Evolutionary conservation across 352 stramenopile genomes (phyloP), one percentile per base, ranked within the genome.

Genomic region (Phytophthora fragariaefolia): DNA sequence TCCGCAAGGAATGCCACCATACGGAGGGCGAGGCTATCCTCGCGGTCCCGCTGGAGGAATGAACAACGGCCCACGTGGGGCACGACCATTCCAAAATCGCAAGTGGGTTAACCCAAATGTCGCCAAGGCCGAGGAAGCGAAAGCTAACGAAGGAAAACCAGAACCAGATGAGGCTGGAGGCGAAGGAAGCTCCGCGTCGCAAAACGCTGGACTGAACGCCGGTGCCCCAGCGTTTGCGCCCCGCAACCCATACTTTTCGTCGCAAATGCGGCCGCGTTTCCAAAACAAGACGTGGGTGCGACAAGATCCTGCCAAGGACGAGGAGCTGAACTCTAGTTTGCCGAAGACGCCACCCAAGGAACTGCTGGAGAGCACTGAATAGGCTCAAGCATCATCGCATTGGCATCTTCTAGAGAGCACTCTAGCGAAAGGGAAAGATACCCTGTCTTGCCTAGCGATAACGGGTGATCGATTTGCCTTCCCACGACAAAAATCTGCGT

Each of bases 251-350:
- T 92, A 81, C 74, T 90, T 74, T 71, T 67, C 76, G 24, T 81
- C 79, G 51, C 82, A 91, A 51, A 91, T 91, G 80, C 83, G 87
- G 2, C 87, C 87, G 15, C 81, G 83, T 13, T 96, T 96, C 69
- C 87, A 96, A 68, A 96, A 96, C 79, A 93, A 92, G 76, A 94
- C 85, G 7, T 96, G 87, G 87, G 85, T 96, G 43, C 82, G 87
- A 60, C 83, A 76, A 23, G 87, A 96, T 15, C 55, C 81, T 36
- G 77, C 71, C 0, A 85, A 93, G 61, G 85, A 93, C 34, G 82
- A 91, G 57, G 83, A 91, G 48, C 68, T 96, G 13, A 88, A 79
- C 45, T 81, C 82, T 8, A 94, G 79, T 63, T 71, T 96, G 12
- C 87, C 87, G 3, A 82, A 89, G 59, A 96, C 87, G 17, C 87